These are phyloP conservation scores for Globisporangium camurandrum DNA, from an alignment of 352 stramenopile species.

Conservation along the genomic window DNA sequence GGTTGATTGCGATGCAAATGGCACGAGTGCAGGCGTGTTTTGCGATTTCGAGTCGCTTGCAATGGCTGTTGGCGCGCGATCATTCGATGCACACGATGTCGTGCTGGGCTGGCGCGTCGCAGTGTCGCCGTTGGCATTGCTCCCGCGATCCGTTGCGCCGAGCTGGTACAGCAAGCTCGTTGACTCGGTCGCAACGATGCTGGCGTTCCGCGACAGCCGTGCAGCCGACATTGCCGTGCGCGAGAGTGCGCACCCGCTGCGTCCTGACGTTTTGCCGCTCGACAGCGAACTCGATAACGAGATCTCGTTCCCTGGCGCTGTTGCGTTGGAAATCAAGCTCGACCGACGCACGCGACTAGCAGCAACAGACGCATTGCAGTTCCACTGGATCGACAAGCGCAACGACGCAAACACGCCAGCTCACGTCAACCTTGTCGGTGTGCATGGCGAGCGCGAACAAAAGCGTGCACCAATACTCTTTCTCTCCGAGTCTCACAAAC, in stretches of 20 bases:
- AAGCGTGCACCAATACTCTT: slow-evolving; percentile 30
- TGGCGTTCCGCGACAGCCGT: slow-evolving; percentile 44
- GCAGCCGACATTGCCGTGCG: slow-evolving; percentile 23
- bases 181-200: slow-evolving; percentile 41
- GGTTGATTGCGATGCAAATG: neutral
- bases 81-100: neutral
- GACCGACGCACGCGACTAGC: slow-evolving; percentile 45
- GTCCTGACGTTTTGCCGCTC: too few relatives aligned
- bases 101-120: slow-evolving; percentile 6
- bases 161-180: slow-evolving; percentile 59
- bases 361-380: slow-evolving; percentile 22
- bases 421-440: slow-evolving; percentile 16
- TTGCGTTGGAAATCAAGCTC: slow-evolving; percentile 65
- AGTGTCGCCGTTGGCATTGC: slow-evolving; percentile 27
- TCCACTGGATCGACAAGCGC: slow-evolving; percentile 4
- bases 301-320: slow-evolving; percentile 34
- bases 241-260: slow-evolving; percentile 48
- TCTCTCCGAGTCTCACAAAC: slow-evolving; percentile 21
- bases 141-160: slow-evolving; percentile 23
- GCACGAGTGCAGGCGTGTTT: neutral
- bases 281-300: too few relatives aligned
- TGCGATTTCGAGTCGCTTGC: neutral
- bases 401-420: neutral
- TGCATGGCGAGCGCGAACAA: slow-evolving; percentile 25
- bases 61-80: slow-evolving; percentile 1